Evolutionary conservation across 352 stramenopile species (phyloP).

Genomic region (Globisporangium spiculum): DNA sequence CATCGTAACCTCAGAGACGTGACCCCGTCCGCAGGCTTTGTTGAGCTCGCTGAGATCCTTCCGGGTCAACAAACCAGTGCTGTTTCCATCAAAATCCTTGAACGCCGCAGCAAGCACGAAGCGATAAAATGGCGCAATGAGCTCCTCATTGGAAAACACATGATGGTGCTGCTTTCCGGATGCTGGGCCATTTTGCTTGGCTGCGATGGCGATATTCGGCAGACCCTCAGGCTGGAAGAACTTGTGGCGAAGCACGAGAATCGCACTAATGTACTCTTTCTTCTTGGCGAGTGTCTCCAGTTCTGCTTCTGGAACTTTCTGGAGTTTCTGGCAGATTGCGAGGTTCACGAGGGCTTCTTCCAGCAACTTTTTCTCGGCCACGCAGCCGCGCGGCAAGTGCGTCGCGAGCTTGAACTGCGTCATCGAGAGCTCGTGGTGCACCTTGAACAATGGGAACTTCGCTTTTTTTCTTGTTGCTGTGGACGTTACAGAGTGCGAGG

Average conservation of each 20-base stretch:
- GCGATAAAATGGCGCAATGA: conserved; percentile 58
- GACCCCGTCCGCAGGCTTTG: conserved; percentile 28
- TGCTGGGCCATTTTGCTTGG: neutral
- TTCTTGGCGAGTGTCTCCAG: conserved; percentile 9
- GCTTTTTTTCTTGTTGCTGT: conserved; percentile 11
- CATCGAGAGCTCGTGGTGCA: conserved; percentile 36
- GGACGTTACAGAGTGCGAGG: conserved; percentile 7
- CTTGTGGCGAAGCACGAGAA: conserved; percentile 40
- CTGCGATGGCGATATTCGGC: neutral
- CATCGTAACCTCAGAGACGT: conserved; percentile 29
- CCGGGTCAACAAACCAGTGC: conserved; percentile 27
- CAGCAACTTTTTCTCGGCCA: conserved; percentile 49
- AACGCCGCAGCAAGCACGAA: conserved; percentile 62
- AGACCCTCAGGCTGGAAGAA: conserved; percentile 52
- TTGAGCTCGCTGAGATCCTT: conserved; percentile 45
- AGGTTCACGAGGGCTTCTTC: conserved; percentile 42
- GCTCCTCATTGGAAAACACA: conserved; percentile 18
- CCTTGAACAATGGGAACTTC: conserved; percentile 20
- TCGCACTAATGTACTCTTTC: conserved; percentile 44
- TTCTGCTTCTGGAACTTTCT: neutral
- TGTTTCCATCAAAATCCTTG: conserved; percentile 36
- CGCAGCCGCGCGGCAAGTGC: conserved; percentile 43
- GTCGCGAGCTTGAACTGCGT: conserved; percentile 62
- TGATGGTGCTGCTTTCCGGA: conserved; percentile 11
- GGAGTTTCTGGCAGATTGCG: conserved; percentile 15